Evolutionary conservation across 805 yeast species (phyloP).

Genomic region (Yarrowia sp.): DNA sequence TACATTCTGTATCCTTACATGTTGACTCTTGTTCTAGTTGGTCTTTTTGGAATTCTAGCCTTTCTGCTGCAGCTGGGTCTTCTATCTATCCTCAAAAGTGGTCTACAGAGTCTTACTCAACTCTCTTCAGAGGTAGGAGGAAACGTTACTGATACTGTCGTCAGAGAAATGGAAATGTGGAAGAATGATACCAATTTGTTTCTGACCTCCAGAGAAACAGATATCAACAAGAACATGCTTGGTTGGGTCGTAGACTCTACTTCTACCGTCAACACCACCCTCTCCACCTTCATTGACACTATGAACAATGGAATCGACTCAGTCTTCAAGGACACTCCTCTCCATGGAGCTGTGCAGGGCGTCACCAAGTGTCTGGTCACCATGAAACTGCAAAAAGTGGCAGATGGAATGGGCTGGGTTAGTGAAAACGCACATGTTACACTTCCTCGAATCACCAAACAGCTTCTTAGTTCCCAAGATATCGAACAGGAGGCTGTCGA

Average conservation of each 20-base stretch:
- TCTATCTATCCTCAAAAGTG: conserved; percentile 8
- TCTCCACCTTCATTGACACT: conserved; percentile 61
- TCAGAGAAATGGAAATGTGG: conserved; percentile 24
- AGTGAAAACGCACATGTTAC: conserved; percentile 64
- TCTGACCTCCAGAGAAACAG: neutral
- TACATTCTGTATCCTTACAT: conserved; percentile 18
- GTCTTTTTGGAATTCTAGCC: conserved; percentile 1
- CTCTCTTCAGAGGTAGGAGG: conserved; percentile 12
- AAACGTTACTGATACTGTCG: conserved; percentile 13
- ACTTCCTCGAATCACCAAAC: conserved; percentile 58
- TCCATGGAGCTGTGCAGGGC: conserved; percentile 66
- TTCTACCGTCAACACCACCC: conserved; percentile 63
- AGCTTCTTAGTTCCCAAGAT: neutral
- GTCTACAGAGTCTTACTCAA: neutral
- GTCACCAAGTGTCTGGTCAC: conserved; percentile 83
- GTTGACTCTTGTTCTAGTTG: conserved; percentile 34
- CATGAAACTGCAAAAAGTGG: conserved; percentile 68
- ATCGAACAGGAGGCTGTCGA: neutral
- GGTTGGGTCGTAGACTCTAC: conserved; percentile 71
- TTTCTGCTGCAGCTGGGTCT: neutral
- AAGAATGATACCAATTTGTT: conserved; percentile 12
- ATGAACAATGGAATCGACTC: conserved; percentile 65
- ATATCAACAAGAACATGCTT: conserved; percentile 67
- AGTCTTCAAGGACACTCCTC: conserved; percentile 71
- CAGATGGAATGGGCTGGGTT: conserved; percentile 81